These are phyloP conservation scores for Pichia heedii DNA, from an alignment of 805 yeast species.

Conservation along the genomic window DNA sequence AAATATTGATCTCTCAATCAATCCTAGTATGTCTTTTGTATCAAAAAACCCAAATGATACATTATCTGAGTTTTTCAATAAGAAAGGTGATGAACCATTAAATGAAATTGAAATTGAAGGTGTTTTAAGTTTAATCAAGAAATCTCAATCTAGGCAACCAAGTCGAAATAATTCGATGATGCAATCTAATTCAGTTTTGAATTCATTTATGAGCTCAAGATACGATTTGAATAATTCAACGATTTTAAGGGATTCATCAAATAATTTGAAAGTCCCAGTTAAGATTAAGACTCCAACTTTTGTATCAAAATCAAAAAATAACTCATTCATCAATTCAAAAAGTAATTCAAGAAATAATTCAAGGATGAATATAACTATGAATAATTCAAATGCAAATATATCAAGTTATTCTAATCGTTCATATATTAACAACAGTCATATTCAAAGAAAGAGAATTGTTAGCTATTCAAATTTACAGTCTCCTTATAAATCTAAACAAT, in stretches of 20 bases:
- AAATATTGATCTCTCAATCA: constrained; percentile 13
- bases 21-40: constrained; percentile 13
- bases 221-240: constrained; percentile 13
- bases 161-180: constrained; percentile 8
- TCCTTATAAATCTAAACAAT: constrained; percentile 19
- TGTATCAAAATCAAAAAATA: constrained; percentile 11
- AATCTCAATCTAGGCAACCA: constrained; percentile 24
- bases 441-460: constrained; percentile 21
- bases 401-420: too few species aligned
- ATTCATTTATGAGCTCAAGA: constrained; percentile 2
- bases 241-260: constrained; percentile 17
- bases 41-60: constrained; percentile 44
- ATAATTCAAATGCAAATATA: too few species aligned
- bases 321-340: neutral
- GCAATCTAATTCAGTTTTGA: constrained; percentile 1
- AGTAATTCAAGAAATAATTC: neutral
- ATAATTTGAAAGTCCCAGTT: constrained; percentile 16
- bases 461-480: constrained; percentile 22
- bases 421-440: constrained; percentile 1
- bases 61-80: constrained; percentile 59
- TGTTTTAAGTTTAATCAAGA: constrained; percentile 52
- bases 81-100: constrained; percentile 67
- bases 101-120: constrained; percentile 74
- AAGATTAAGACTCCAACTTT: constrained; percentile 21
- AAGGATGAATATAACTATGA: neutral